Evolutionary conservation across 768 basidiomycete genomes (phyloP).

Genomic region (Mrakia hoshinonis): DNA sequence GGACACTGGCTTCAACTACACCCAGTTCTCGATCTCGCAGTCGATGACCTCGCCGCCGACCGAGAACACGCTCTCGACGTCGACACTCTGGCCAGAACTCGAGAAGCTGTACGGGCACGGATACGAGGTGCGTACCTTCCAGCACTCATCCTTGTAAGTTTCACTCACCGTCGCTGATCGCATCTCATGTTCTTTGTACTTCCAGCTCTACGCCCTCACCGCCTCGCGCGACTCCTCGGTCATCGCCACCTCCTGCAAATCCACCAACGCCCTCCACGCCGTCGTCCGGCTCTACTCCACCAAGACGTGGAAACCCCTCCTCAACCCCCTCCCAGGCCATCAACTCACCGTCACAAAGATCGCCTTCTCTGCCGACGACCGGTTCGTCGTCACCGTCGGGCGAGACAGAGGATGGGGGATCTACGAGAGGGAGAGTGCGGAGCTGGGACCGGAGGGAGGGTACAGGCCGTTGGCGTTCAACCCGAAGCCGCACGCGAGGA

Average conservation of each 20-base stretch:
- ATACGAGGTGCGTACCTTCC: conserved; percentile 64
- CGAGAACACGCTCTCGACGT: conserved; percentile 77
- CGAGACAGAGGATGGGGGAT: conserved; percentile 87
- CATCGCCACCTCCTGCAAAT: conserved; percentile 83
- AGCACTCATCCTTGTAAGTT: neutral
- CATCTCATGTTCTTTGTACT: neutral
- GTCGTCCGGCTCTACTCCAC: conserved; percentile 75
- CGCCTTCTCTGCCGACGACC: conserved; percentile 79
- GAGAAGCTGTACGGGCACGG: conserved; percentile 98
- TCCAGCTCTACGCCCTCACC: conserved; percentile 68
- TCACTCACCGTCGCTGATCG: neutral
- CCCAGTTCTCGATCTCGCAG: conserved; percentile 39
- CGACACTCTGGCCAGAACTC: conserved; percentile 90
- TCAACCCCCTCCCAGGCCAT: conserved; percentile 71
- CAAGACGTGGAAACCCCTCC: conserved; percentile 58
- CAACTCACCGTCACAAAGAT: conserved; percentile 80
- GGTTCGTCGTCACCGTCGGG: conserved; percentile 69
- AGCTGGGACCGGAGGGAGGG: conserved; percentile 36
- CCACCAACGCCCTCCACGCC: conserved; percentile 80
- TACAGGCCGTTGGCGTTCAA: conserved; percentile 10
- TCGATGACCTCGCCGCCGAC: conserved; percentile 49
- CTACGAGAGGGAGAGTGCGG: conserved; percentile 49
- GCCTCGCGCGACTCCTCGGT: conserved; percentile 60
- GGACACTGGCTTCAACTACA: conserved; percentile 34
- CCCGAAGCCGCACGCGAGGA: conserved; percentile 74